Evolutionary conservation across 1,139 yeast species (phyloP).

Genomic region (Pichia sp.): DNA sequence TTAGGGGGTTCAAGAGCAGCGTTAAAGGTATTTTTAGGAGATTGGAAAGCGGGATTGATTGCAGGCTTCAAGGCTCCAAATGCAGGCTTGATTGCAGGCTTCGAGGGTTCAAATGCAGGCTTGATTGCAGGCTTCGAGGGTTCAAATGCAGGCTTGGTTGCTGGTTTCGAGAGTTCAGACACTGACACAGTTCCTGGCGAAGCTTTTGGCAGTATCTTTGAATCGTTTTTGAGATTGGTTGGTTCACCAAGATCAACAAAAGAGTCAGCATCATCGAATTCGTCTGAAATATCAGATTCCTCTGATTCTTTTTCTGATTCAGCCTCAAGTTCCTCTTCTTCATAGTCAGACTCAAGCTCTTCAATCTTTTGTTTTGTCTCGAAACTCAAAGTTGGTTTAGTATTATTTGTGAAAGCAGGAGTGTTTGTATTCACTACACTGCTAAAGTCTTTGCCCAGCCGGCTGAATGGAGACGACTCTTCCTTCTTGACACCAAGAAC

Average conservation of each 20-base stretch:
- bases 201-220: background rate
- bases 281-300: background rate
- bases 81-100: too few relatives aligned
- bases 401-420: background rate
- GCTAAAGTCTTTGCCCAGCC: background rate
- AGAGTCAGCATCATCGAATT: background rate
- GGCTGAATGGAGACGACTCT: background rate
- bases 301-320: slow-evolving; percentile 3
- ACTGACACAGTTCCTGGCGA: too few relatives aligned
- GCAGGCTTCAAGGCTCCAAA: too few relatives aligned
- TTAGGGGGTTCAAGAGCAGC: too few relatives aligned
- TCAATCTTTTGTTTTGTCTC: slow-evolving; percentile 1
- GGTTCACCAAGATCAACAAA: background rate
- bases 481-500: background rate
- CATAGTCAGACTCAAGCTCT: slow-evolving; percentile 11
- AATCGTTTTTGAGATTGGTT: background rate
- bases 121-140: too few relatives aligned
- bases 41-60: too few relatives aligned
- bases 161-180: too few relatives aligned
- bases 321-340: slow-evolving; percentile 5
- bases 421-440: background rate
- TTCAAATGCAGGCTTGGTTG: too few relatives aligned
- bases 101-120: too few relatives aligned
- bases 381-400: background rate
- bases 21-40: too few relatives aligned